These are phyloP conservation scores for Arxiozyma bovina DNA, from an alignment of 1,139 yeast species.

Conservation along the genomic window DNA sequence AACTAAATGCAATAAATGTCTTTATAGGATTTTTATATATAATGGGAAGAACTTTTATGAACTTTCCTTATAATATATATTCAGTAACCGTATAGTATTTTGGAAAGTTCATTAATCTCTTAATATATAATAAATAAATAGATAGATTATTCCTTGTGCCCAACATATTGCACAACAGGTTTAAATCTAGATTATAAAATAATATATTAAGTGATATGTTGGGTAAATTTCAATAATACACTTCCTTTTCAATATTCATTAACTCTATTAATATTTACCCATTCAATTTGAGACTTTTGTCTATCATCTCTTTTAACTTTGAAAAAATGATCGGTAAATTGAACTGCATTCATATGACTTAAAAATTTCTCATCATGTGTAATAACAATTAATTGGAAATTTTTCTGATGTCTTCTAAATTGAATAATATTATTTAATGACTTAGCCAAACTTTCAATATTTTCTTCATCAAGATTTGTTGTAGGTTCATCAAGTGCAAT, in stretches of 20 bases:
- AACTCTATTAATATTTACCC: constrained; percentile 37
- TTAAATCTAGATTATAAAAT: background rate
- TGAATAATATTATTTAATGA: constrained; percentile 72
- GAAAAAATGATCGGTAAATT: constrained; percentile 84
- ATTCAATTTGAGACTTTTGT: constrained; percentile 65
- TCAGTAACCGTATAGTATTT: too few relatives aligned
- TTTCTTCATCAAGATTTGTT: constrained; percentile 84
- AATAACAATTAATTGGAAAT: constrained; percentile 88
- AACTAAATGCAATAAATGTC: too few relatives aligned
- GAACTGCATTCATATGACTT: constrained; percentile 73
- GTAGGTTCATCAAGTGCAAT: constrained; percentile 98
- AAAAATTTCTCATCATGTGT: constrained; percentile 93
- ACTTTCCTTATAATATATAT: too few relatives aligned
- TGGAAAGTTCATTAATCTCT: too few relatives aligned
- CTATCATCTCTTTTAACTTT: constrained; percentile 71
- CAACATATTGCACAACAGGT: too few relatives aligned
- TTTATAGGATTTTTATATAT: too few relatives aligned
- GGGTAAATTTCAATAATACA: background rate
- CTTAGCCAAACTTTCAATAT: constrained; percentile 78
- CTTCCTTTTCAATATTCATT: constrained; percentile 16
- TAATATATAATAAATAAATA: too few relatives aligned
- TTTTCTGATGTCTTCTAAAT: constrained; percentile 64
- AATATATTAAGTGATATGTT: background rate
- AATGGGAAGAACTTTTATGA: too few relatives aligned
- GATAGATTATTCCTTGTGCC: too few relatives aligned